Conservation (phyloP, 1,284 basidiomycete species). For the Moniliophthora roreri region DNA sequence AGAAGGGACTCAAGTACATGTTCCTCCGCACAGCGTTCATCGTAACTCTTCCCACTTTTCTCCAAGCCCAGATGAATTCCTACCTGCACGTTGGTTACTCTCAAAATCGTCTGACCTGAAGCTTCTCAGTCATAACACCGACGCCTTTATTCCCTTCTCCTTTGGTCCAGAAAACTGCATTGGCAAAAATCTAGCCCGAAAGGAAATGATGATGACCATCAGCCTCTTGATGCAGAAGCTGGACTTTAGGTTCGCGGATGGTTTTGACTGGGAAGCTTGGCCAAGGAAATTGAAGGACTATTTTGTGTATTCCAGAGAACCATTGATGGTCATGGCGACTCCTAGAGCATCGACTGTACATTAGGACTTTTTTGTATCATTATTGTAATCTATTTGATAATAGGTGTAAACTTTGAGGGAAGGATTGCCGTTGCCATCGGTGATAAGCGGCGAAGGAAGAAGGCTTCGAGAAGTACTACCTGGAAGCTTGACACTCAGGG, state of each 20-base stretch:
- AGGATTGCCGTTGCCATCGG: too few species aligned
- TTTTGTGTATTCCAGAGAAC: conserved; percentile 3
- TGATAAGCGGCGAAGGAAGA: too few species aligned
- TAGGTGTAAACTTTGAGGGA: too few species aligned
- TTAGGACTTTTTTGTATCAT: too few species aligned
- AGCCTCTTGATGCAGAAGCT: conserved; percentile 11
- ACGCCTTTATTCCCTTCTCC: conserved; percentile 13
- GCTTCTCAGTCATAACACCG: conserved; percentile 26
- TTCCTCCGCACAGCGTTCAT: conserved; percentile 49
- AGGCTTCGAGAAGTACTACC: too few species aligned
- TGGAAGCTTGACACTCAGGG: too few species aligned
- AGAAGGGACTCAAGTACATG: conserved; percentile 45
- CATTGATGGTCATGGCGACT: background rate
- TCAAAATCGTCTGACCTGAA: conserved; percentile 9
- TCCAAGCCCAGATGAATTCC: conserved; percentile 37
- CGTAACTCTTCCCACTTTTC: conserved; percentile 37
- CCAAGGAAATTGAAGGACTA: conserved; percentile 4
- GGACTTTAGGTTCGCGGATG: conserved; percentile 19
- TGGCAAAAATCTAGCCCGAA: conserved; percentile 12
- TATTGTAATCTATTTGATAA: too few species aligned
- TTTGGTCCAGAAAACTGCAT: conserved; percentile 15
- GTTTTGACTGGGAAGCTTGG: conserved; percentile 4
- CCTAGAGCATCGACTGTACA: background rate
- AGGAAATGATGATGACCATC: conserved; percentile 14
- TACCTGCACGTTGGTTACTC: conserved; percentile 43